Evolutionary conservation across 805 yeast genomes (phyloP), one percentile per base, ranked within the genome.

Genomic region (Grigorovia humatica): DNA sequence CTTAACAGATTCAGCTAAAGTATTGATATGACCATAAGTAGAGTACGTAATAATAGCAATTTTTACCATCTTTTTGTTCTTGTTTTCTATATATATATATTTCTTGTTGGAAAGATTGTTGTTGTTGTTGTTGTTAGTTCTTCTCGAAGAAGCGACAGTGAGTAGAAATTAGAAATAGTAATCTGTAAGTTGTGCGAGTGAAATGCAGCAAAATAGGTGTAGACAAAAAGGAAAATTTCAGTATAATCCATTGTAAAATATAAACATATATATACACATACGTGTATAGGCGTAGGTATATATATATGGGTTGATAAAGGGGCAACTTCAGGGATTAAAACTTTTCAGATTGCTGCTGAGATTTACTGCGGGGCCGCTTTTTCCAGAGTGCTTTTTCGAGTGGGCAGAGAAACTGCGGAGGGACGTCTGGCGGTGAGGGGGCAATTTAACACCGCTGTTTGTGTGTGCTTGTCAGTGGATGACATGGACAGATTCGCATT

Each of bases 1-100:
- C 65, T 81, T 76, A 57, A 80, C 80, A 40, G 81, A 74, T 66
- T 79, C 77, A 45, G 96, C 95, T 63, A 89, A 63, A 43, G 73
- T 68, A 55, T 78, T 78, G 57, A 87, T 72, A 70, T 89, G 96
- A 55, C 88, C 89, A 72, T 85, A 88, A 46, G 83, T 72, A 35
- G 96, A 83, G 76, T 88, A 89, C 51, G 77, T 73, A 57, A 83
- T 75, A 62, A 82, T 74, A 49, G 78, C 78, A 48, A 74, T 64
- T 58, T 67, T 72, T 13, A 58, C 68, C 69, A 68, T 65, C 43
- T 19, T 35, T 12, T 17, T 15, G 20, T 40, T 2, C 40, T 32
- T 15, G 38, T 46, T 40, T 3, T 23, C 3, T 23, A 23, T 23
- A 23, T 23, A 23, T 23, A 23, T 32, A 9, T 32, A 32, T 4